Percentiles rank a stretch among this genome's conserved stretches.
Conservation (phyloP, 2,329 filamentous ascomycete species). For the Didymella pomorum region DNA sequence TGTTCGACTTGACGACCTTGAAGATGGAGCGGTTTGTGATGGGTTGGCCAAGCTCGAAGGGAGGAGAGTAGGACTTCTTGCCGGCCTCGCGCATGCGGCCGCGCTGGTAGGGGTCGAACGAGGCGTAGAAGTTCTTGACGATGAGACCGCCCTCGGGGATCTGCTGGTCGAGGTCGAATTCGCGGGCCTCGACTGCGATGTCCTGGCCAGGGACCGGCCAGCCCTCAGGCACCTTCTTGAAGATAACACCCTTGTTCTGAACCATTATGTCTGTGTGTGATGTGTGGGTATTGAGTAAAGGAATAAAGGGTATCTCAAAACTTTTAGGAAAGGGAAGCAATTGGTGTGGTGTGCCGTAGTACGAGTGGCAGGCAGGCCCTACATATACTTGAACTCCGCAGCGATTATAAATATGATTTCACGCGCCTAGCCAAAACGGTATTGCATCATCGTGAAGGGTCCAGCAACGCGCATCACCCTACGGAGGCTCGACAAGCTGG, state of each 20-base stretch:
- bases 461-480: constrained; percentile 1
- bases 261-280: constrained; percentile 51
- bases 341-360: background rate
- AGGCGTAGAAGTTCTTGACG: constrained; percentile 74
- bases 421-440: constrained; percentile 10
- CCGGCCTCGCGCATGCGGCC: constrained; percentile 75
- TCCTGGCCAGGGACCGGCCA: constrained; percentile 75
- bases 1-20: constrained; percentile 75
- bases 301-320: constrained; percentile 4
- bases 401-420: constrained; percentile 14
- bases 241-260: constrained; percentile 78
- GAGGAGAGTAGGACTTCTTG: constrained; percentile 71
- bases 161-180: constrained; percentile 71
- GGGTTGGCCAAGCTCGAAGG: constrained; percentile 69
- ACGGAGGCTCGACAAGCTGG: constrained; percentile 6
- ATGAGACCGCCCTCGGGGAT: constrained; percentile 71
- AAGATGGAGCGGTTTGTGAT: constrained; percentile 71
- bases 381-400: constrained; percentile 12
- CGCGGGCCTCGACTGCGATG: constrained; percentile 70
- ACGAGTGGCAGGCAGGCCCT: background rate
- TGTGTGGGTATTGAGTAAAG: constrained; percentile 6
- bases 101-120: constrained; percentile 86
- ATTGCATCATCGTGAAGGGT: constrained; percentile 20
- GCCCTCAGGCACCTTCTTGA: constrained; percentile 72
- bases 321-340: background rate